A percentile compares a stretch with the other conserved stretches of the same genome.
These are phyloP conservation scores for Fraxinus xanthoxyloides DNA, from an alignment of 305 asterid species.

Conservation along the genomic window DNA sequence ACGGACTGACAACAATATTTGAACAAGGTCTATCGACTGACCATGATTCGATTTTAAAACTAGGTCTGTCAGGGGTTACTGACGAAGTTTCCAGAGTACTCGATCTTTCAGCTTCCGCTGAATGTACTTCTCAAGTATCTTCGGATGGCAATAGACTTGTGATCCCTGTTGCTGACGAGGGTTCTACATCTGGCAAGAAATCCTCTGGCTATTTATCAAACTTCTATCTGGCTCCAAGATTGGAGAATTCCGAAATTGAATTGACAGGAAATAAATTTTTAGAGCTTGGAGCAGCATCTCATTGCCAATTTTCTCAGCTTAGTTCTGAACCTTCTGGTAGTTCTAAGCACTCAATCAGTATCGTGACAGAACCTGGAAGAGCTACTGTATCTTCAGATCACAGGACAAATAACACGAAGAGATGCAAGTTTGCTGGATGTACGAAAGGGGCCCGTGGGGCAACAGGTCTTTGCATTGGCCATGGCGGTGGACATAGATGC, in stretches of 20 bases:
- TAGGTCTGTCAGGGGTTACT: conserved; percentile 63
- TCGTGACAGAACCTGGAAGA: conserved; percentile 62
- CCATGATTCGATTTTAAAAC: conserved; percentile 63
- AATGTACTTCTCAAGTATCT: conserved; percentile 28
- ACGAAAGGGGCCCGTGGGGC: conserved; percentile 85
- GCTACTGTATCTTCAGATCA: conserved; percentile 48
- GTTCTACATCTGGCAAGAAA: conserved; percentile 85
- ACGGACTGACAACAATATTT: conserved; percentile 23
- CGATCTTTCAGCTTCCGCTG: conserved; percentile 50
- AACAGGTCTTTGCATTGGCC: conserved; percentile 83
- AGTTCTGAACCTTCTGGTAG: conserved; percentile 66
- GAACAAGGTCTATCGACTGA: conserved; percentile 35
- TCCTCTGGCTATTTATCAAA: conserved; percentile 82
- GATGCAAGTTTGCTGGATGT: conserved; percentile 70
- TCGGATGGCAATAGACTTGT: conserved; percentile 25
- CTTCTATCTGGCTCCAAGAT: conserved; percentile 66
- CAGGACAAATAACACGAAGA: conserved; percentile 47
- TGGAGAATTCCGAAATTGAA: conserved; percentile 26
- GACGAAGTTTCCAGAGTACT: conserved; percentile 45
- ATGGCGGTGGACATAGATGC: conserved; percentile 94
- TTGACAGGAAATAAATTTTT: conserved; percentile 21
- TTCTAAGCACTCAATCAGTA: conserved; percentile 63
- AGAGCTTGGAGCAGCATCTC: conserved; percentile 40
- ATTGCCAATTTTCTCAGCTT: conserved; percentile 46
- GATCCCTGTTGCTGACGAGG: conserved; percentile 68